Evolutionary conservation across 1,284 basidiomycete species (phyloP).

Genomic region (Singerocomus rubriflavus): DNA sequence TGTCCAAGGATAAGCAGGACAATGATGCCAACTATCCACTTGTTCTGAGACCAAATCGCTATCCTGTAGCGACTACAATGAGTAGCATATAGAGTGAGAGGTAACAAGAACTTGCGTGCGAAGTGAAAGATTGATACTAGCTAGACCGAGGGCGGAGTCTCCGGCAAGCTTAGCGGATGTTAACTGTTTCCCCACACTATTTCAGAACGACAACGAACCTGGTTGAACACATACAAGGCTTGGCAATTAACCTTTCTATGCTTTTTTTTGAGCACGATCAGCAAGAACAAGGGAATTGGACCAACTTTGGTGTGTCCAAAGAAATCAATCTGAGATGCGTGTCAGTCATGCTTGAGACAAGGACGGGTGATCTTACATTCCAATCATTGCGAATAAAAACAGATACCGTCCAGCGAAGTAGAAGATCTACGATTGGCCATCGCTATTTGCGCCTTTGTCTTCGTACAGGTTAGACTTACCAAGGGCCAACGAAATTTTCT

Average conservation of each 20-base stretch:
- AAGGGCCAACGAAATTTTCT: slow-evolving; percentile 35
- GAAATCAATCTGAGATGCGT: slow-evolving; percentile 24
- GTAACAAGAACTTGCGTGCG: slow-evolving; percentile 26
- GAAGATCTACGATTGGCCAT: slow-evolving; percentile 16
- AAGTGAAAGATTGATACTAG: slow-evolving; percentile 35
- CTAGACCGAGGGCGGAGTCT: slow-evolving; percentile 32
- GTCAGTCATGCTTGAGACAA: slow-evolving; percentile 10
- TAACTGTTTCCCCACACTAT: neutral
- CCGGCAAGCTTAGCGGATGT: slow-evolving; percentile 30
- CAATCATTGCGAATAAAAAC: slow-evolving; percentile 32
- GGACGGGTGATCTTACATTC: slow-evolving; percentile 23
- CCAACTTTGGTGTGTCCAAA: slow-evolving; percentile 28
- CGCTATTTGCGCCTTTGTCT: neutral
- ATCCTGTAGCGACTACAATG: slow-evolving; percentile 21
- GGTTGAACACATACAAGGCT: slow-evolving; percentile 33
- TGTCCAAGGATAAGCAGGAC: slow-evolving; percentile 35
- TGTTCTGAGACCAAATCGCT: slow-evolving; percentile 36
- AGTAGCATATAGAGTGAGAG: neutral
- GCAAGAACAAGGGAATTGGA: neutral
- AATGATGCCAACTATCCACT: slow-evolving; percentile 27
- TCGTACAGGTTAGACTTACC: slow-evolving; percentile 11
- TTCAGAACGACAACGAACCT: slow-evolving; percentile 21
- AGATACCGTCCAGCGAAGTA: slow-evolving; percentile 34
- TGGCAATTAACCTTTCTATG: slow-evolving; percentile 27
- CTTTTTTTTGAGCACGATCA: neutral